A percentile compares a stretch with the other conserved stretches of the same genome.
These are phyloP conservation scores for Eucalyptus erythrocorys DNA, from an alignment of 345 rosid species.

Conservation along the genomic window DNA sequence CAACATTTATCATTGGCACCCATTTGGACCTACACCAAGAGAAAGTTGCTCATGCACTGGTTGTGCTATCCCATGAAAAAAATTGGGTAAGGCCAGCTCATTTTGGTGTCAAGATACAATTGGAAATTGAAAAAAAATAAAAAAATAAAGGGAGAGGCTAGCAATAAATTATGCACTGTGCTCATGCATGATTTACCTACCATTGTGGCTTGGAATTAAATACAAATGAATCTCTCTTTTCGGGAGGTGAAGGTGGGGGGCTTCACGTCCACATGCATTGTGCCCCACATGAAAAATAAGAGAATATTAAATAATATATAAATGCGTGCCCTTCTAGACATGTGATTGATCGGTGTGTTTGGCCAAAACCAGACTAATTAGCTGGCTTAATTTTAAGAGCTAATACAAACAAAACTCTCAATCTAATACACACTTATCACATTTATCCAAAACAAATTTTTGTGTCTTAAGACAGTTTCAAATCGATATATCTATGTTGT, in stretches of 20 bases:
- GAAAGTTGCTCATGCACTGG: background rate
- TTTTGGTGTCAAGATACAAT: background rate
- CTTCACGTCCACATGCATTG: background rate
- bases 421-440: accelerated
- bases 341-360: background rate
- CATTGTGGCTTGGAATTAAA: background rate
- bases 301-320: background rate
- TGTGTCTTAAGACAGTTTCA: accelerated
- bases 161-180: background rate
- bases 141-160: background rate
- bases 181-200: background rate
- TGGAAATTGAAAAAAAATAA: background rate
- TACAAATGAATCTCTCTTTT: background rate
- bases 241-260: background rate
- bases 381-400: background rate
- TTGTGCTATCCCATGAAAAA: background rate
- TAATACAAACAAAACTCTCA: background rate
- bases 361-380: background rate
- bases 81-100: background rate
- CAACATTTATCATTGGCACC: background rate
- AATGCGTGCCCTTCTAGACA: background rate
- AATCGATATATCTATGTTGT: accelerated
- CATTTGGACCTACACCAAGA: background rate
- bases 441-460: background rate
- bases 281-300: background rate